Evolutionary conservation across 495 filamentous ascomycete genomes (phyloP).

Genomic region (Penicillium chermesinum): DNA sequence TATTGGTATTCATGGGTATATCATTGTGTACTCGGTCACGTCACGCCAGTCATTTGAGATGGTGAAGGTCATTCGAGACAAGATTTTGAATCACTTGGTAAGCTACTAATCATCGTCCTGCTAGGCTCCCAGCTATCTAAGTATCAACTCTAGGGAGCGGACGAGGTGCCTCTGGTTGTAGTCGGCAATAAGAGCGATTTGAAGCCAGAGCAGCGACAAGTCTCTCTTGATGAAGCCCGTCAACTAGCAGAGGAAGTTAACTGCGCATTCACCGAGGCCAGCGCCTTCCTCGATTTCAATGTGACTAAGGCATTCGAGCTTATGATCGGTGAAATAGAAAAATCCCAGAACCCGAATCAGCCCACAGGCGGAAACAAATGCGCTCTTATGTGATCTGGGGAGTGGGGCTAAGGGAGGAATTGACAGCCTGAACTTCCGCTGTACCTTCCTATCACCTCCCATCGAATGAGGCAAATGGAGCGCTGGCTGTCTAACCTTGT

Average conservation of each 20-base stretch:
- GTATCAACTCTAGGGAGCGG: slow-evolving; percentile 63
- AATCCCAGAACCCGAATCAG: slow-evolving; percentile 84
- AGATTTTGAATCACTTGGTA: slow-evolving; percentile 95
- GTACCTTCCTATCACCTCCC: background rate
- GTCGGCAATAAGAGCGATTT: slow-evolving; percentile 98
- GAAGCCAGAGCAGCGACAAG: slow-evolving; percentile 86
- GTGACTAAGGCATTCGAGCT: slow-evolving; percentile 89
- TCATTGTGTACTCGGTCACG: slow-evolving; percentile 94
- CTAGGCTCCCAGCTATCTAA: slow-evolving; percentile 1
- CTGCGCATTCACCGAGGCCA: slow-evolving; percentile 92
- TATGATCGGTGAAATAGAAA: slow-evolving; percentile 93
- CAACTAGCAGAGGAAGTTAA: slow-evolving; percentile 77
- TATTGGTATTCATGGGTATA: slow-evolving; percentile 98
- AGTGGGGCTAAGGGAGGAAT: background rate
- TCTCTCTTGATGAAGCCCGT: slow-evolving; percentile 76
- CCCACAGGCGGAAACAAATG: slow-evolving; percentile 76
- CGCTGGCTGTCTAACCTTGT: too few species aligned
- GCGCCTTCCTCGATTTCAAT: slow-evolving; percentile 89
- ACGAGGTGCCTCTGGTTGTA: slow-evolving; percentile 86
- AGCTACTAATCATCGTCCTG: slow-evolving; percentile 18
- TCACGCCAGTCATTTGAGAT: slow-evolving; percentile 95
- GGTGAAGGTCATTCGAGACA: slow-evolving; percentile 89
- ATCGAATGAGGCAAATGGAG: too few species aligned
- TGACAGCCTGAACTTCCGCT: background rate
- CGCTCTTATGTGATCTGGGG: slow-evolving; percentile 62